A percentile compares a stretch with the other conserved stretches of the same genome.
Conservation (phyloP, 257 asterid species). For the Nicotiana undulata region DNA sequence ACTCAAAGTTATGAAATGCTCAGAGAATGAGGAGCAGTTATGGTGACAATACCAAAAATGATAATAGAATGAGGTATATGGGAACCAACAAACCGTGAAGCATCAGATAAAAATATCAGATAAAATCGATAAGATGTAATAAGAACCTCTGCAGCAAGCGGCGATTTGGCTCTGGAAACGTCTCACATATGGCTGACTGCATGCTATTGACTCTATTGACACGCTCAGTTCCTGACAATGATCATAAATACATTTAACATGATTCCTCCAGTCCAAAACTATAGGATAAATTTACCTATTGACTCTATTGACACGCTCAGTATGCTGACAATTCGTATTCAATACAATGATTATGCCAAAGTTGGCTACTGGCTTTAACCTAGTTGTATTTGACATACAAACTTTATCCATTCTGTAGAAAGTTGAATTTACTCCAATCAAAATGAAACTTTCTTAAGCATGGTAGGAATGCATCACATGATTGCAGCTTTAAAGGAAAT, state of each 20-base stretch:
- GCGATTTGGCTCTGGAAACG: conserved; percentile 97
- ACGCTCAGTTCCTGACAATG: conserved; percentile 70
- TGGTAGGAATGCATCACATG: neutral
- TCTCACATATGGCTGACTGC: conserved; percentile 91
- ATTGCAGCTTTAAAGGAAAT: neutral
- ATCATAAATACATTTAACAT: neutral
- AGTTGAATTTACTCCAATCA: neutral
- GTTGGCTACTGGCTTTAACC: neutral
- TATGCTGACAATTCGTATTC: neutral
- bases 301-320: too few relatives aligned
- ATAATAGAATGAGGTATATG: neutral
- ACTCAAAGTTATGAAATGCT: too few relatives aligned
- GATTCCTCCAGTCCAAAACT: neutral
- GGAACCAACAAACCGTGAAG: neutral
- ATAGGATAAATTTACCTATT: neutral
- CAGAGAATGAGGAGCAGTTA: too few relatives aligned
- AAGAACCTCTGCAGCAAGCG: conserved; percentile 73
- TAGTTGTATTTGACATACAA: neutral
- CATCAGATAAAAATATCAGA: neutral
- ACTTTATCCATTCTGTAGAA: neutral
- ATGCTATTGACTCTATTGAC: conserved; percentile 54
- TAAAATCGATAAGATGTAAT: neutral
- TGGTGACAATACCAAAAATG: too few relatives aligned
- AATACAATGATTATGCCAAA: neutral
- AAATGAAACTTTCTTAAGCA: neutral